These are phyloP conservation scores for Hymenoscyphus scutula DNA, from an alignment of 2,329 filamentous ascomycete species.

Conservation along the genomic window DNA sequence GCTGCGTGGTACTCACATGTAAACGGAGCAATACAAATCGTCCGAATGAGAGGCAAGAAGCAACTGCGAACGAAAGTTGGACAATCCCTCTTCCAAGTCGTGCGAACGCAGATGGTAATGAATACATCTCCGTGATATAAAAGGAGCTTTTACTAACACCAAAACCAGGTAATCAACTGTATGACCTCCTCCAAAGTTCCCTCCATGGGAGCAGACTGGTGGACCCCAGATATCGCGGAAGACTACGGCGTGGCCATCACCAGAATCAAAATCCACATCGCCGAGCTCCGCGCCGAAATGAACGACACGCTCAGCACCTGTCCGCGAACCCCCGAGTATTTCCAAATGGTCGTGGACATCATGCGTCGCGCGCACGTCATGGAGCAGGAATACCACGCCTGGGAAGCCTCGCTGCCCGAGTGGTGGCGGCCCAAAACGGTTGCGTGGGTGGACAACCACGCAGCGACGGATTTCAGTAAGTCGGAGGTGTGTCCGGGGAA, in stretches of 20 bases:
- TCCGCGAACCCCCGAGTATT: slow-evolving; percentile 48
- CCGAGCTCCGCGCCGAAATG: slow-evolving; percentile 54
- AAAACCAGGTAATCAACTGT: slow-evolving; percentile 57
- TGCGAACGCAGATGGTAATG: slow-evolving; percentile 58
- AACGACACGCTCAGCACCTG: slow-evolving; percentile 49
- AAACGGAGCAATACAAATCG: slow-evolving; percentile 61
- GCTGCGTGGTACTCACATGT: slow-evolving; percentile 62
- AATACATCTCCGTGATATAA: too few relatives aligned
- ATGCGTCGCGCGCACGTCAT: slow-evolving; percentile 51
- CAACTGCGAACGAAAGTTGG: slow-evolving; percentile 54
- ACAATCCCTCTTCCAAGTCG: slow-evolving; percentile 55
- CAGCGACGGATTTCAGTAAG: slow-evolving; percentile 49
- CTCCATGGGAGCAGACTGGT: slow-evolving; percentile 56
- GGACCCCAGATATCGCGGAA: slow-evolving; percentile 53
- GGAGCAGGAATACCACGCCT: slow-evolving; percentile 51
- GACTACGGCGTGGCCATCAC: slow-evolving; percentile 44
- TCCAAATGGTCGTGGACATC: slow-evolving; percentile 50
- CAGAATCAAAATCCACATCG: slow-evolving; percentile 51
- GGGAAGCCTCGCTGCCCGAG: slow-evolving; percentile 50
- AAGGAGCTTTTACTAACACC: slow-evolving; percentile 55
- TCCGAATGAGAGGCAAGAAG: slow-evolving; percentile 55
- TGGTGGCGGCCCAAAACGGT: slow-evolving; percentile 52
- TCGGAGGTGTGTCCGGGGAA: slow-evolving; percentile 59
- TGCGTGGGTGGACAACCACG: slow-evolving; percentile 55
- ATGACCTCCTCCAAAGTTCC: slow-evolving; percentile 53